Percentiles rank a stretch among this genome's conserved stretches.
Conservation (phyloP, 208 protist genomes). For the Leishmania tarentolae region DNA sequence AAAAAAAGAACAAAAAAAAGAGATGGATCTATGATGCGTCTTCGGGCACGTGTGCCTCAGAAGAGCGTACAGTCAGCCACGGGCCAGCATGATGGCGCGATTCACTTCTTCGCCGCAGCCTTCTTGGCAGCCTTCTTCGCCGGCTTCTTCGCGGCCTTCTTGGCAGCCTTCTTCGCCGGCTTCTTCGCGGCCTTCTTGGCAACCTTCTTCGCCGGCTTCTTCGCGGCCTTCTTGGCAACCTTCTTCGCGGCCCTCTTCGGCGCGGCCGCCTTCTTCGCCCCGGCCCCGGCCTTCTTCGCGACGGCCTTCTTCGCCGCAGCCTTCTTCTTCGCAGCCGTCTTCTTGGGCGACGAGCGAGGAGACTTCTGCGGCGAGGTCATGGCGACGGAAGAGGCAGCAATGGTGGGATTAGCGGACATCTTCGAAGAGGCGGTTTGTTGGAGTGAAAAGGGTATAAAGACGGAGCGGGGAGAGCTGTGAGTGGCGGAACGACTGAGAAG, state of each 20-base stretch:
- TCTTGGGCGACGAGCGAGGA: slow-evolving; percentile 19
- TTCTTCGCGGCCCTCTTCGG: slow-evolving; percentile 3
- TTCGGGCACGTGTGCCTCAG: slow-evolving; percentile 1
- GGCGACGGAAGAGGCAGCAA: slow-evolving; percentile 8
- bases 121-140: slow-evolving; percentile 36
- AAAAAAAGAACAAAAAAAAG: slow-evolving; percentile 3
- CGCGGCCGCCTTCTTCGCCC: slow-evolving; percentile 1
- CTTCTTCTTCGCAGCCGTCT: slow-evolving; percentile 7
- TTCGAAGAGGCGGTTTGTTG: slow-evolving; percentile 7
- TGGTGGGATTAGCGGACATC: slow-evolving; percentile 3
- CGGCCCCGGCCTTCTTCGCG: slow-evolving; percentile 7
- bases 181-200: slow-evolving; percentile 42
- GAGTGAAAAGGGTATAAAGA: neutral
- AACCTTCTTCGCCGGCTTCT: slow-evolving; percentile 21
- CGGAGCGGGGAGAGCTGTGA: slow-evolving; percentile 21
- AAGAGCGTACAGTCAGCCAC: slow-evolving; percentile 11
- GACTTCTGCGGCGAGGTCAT: slow-evolving; percentile 22
- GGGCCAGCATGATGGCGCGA: neutral
- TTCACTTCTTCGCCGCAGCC: slow-evolving; percentile 25
- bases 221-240: neutral
- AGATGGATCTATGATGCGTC: slow-evolving; percentile 26
- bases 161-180: slow-evolving; percentile 2
- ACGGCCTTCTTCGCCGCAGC: slow-evolving; percentile 15
- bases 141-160: slow-evolving; percentile 7
- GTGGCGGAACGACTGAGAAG: slow-evolving; percentile 5